Base-by-base conservation (phyloP, 768 basidiomycete species). In the Phanerochaete sordida region DNA sequence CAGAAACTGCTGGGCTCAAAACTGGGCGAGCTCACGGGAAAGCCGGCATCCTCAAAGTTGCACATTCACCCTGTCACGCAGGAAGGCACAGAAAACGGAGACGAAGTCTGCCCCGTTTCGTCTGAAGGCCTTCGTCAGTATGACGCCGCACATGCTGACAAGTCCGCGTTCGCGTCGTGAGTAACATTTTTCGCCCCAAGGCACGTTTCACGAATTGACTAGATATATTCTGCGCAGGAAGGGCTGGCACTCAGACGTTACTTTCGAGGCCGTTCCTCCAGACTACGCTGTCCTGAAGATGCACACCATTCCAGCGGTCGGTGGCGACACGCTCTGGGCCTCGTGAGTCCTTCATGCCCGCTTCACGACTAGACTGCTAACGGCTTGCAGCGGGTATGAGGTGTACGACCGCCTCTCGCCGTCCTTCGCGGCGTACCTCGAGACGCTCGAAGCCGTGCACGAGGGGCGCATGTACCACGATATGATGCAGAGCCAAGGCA, bases 331-430 rank as follows among this genome's bases (percentile, higher is more conserved):
- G 1, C 68, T 81, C 3, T 56, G 35, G 37, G 55, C 55, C 27
- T 56, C 30, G 59, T 60, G 35, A 30, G 59, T 45, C 19, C 30
- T 56, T 27, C 16, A 11, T 27, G 8, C 43, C 52, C 52, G 1
- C 52, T 23, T 26, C 52, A 1, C 52, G 23, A 35, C 52, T 5
- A 15, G n/a, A 3, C 8, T 19, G 19, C 27, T 19, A 48, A 21
- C n/a, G 43, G 9, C n/a, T 43, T 23, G 28, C 37, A 71, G 71
- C 59, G 82, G 76, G 2, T 87, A 86, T 63, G 84, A 85, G 66
- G 85, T 83, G 9, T 88, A 87, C 70, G 84, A 85, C 69, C 74
- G 81, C 19, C 78, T 88, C 26, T 85, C 84, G 1, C 83, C 83
- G 7, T 56, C 74, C 79, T 5, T 78, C 77, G 61, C 73, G 77